Evolutionary conservation across 805 yeast species (phyloP).

Genomic region (Ogataea populi-albae): DNA sequence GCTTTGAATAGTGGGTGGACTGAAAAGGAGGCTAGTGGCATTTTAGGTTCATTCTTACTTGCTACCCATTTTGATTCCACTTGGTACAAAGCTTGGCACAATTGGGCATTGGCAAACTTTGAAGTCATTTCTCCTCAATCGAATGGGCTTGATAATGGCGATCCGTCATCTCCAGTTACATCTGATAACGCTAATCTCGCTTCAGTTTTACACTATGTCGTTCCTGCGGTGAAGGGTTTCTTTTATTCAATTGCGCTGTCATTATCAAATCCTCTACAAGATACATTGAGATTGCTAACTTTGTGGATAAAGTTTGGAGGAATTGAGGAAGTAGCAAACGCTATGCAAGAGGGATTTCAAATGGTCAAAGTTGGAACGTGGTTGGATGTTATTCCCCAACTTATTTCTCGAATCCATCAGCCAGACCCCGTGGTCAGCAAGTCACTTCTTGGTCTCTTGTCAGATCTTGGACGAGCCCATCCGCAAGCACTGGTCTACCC

Average conservation of each 20-base stretch:
- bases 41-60: slow-evolving; percentile 83
- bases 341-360: slow-evolving; percentile 85
- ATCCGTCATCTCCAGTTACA: slow-evolving; percentile 8
- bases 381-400: slow-evolving; percentile 93
- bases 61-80: slow-evolving; percentile 91
- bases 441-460: slow-evolving; percentile 71
- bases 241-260: slow-evolving; percentile 92
- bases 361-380: slow-evolving; percentile 90
- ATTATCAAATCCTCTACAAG: slow-evolving; percentile 84
- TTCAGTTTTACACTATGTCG: slow-evolving; percentile 79
- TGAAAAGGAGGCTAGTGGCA: slow-evolving; percentile 66
- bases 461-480: slow-evolving; percentile 90
- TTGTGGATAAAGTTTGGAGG: slow-evolving; percentile 98
- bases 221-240: slow-evolving; percentile 94
- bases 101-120: slow-evolving; percentile 98
- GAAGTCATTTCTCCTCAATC: slow-evolving; percentile 75
- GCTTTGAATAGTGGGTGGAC: slow-evolving; percentile 79
- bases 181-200: slow-evolving; percentile 41
- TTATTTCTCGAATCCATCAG: slow-evolving; percentile 94
- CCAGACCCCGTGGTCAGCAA: slow-evolving; percentile 83
- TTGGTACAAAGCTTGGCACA: slow-evolving; percentile 99
- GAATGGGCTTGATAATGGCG: slow-evolving; percentile 18
- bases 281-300: slow-evolving; percentile 83
- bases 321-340: slow-evolving; percentile 81
- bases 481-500: slow-evolving; percentile 98